These are phyloP conservation scores for Aegilops umbellulata DNA, from an alignment of 176 grass and related monocot species.

Conservation along the genomic window DNA sequence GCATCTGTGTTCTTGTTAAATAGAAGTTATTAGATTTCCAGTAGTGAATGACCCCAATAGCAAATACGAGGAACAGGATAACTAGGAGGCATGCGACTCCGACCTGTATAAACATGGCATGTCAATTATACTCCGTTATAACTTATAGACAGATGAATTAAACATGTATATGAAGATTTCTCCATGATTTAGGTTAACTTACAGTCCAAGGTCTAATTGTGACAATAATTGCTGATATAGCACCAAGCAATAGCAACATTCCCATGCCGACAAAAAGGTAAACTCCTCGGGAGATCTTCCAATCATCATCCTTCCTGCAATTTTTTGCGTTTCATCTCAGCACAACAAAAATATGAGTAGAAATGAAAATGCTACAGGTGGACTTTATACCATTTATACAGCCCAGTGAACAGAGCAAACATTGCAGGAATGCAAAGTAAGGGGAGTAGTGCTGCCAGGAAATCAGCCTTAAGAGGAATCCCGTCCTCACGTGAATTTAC, in stretches of 20 bases:
- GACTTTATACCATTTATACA: conserved; percentile 84
- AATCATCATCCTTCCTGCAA: conserved; percentile 98
- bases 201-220: conserved; percentile 94
- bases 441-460: conserved; percentile 93
- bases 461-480: conserved; percentile 88
- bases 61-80: conserved; percentile 84
- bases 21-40: conserved; percentile 99
- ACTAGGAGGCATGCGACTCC: conserved; percentile 89
- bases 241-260: conserved; percentile 78
- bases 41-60: conserved; percentile 91
- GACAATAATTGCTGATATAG: conserved; percentile 69
- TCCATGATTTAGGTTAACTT: conserved; percentile 33
- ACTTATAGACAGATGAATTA: conserved; percentile 3
- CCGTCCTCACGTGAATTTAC: conserved; percentile 82
- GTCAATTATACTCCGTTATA: conserved; percentile 20
- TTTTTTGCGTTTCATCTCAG: conserved; percentile 32
- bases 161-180: conserved; percentile 10
- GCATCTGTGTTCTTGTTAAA: conserved; percentile 94
- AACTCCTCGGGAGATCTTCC: conserved; percentile 86
- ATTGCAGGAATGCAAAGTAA: conserved; percentile 94
- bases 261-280: conserved; percentile 95
- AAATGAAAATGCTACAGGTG: conserved; percentile 18
- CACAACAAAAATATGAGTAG: conserved; percentile 2
- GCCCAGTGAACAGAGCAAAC: conserved; percentile 77
- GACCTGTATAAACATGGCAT: conserved; percentile 59